Evolutionary conservation across 1,139 yeast species (phyloP).

Genomic region (Candida dubliniensis): DNA sequence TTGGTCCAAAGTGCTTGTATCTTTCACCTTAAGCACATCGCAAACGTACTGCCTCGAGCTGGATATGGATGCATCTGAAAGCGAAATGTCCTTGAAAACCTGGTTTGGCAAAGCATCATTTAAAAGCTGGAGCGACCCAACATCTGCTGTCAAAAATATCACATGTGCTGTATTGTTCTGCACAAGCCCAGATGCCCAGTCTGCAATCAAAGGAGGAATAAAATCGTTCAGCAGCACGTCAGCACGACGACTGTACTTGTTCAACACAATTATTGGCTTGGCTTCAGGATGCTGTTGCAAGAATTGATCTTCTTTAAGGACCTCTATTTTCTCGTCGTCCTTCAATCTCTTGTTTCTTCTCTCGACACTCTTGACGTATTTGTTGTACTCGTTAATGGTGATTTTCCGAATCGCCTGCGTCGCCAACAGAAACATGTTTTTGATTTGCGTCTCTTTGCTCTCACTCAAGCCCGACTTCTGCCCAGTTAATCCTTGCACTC

Average conservation of each 20-base stretch:
- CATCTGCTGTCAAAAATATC: slow-evolving; percentile 80
- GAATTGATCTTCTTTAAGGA: slow-evolving; percentile 73
- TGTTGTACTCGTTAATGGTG: slow-evolving; percentile 48
- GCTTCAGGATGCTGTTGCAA: slow-evolving; percentile 83
- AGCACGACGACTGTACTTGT: slow-evolving; percentile 62
- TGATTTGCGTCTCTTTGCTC: slow-evolving; percentile 77
- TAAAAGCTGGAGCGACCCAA: slow-evolving; percentile 69
- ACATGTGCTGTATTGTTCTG: slow-evolving; percentile 87
- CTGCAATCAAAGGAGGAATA: slow-evolving; percentile 75
- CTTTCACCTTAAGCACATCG: slow-evolving; percentile 51
- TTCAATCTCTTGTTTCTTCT: slow-evolving; percentile 9
- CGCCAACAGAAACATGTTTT: slow-evolving; percentile 76
- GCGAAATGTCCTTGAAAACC: slow-evolving; percentile 70
- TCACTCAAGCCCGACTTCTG: slow-evolving; percentile 92
- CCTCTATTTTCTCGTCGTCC: slow-evolving; percentile 19
- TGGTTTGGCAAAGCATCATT: slow-evolving; percentile 79
- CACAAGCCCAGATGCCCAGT: slow-evolving; percentile 82
- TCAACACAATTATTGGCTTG: slow-evolving; percentile 84
- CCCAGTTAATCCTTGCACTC: slow-evolving; percentile 88
- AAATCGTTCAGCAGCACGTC: slow-evolving; percentile 56
- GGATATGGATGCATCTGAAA: slow-evolving; percentile 77
- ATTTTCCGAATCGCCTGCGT: slow-evolving; percentile 70
- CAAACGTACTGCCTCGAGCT: slow-evolving; percentile 74
- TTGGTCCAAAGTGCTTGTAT: slow-evolving; percentile 42
- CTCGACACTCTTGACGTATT: slow-evolving; percentile 27